Evolutionary conservation across 768 basidiomycete genomes (phyloP), one percentile per base, ranked within the genome.

Genomic region (Brasilioporus rufonigricans): DNA sequence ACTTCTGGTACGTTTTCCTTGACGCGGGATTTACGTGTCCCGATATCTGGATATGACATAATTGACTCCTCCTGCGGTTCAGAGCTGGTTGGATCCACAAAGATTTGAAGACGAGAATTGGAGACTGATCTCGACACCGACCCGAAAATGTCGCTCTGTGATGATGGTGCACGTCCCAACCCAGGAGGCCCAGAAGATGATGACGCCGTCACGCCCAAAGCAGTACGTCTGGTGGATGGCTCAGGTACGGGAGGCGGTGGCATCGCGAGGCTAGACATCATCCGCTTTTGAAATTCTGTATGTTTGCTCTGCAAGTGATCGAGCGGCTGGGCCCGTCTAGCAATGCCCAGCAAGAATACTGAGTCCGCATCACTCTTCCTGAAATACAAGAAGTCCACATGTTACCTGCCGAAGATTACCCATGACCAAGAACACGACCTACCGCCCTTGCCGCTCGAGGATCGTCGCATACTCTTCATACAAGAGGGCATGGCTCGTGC

Each of bases 381-480:
- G 63, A 47, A 61, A 44, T 23, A 48, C n/a, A 27, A 50, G 12
- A 39, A 13, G 40, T 3, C 7, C 24, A 31, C 3, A 27, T 18
- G 33, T 53, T 44, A 52, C 47, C 54, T 29, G 45, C 66, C 61
- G 40, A 74, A 26, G 69, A 39, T 21, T 74, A 75, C 16, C 74
- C 54, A 31, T 0, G 14, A 64, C 57, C 57, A 74, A 74, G n/a
- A 51, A 31, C 19, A 7, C 3, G 10, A 62, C 82, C 55, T 65
- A 96, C 96, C 89, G 78, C 53, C 86, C 86, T 62, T 87, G 82
- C 52, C 88, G 75, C 71, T 98, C 97, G 43, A 95, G 75, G 14
- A 87, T 85, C 32, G 82, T 80, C 0, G 95, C 95, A 71, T 87
- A 89, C 70, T 98, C 95, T 72, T 98, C 96, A 64, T 98, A 98